phyloP scores from a whole-genome alignment of 2,329 filamentous ascomycete species.

The Botrytis porri region DNA sequence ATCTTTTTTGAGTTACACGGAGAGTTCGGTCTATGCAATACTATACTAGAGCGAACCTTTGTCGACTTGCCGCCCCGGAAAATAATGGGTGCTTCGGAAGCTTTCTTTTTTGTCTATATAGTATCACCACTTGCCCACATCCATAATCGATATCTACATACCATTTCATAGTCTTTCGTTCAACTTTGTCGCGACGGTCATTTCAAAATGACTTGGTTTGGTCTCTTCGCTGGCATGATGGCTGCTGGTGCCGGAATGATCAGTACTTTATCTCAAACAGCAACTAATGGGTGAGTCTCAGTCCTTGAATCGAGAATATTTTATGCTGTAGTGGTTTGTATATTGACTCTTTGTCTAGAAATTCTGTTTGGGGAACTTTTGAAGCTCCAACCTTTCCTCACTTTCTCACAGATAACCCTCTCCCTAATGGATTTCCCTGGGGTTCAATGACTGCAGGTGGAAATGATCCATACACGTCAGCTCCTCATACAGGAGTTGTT shows the following conservation, averaged over 20 bases:
- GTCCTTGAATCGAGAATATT: neutral
- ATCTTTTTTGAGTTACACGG: neutral
- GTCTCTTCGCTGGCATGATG: neutral
- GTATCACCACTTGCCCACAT: neutral
- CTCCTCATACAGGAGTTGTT: slow-evolving; percentile 43
- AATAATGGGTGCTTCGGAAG: neutral
- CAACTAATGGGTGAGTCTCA: slow-evolving; percentile 9
- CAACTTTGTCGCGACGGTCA: neutral
- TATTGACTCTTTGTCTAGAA: neutral
- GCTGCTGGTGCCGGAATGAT: neutral
- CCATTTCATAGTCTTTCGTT: neutral
- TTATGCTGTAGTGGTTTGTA: neutral
- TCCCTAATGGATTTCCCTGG: slow-evolving; percentile 53
- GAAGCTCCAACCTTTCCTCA: slow-evolving; percentile 33
- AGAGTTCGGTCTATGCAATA: slow-evolving; percentile 2
- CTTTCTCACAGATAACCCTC: slow-evolving; percentile 49
- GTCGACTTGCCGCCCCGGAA: neutral
- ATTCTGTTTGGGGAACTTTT: slow-evolving; percentile 38
- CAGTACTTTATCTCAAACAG: neutral
- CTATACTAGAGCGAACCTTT: neutral
- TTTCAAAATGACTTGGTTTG: neutral
- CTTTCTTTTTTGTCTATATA: slow-evolving; percentile 1
- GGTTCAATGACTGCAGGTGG: slow-evolving; percentile 42
- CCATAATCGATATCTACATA: neutral
- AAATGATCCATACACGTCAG: slow-evolving; percentile 40